These are phyloP conservation scores for Macrocybe gigantea DNA, from an alignment of 768 basidiomycete genomes.

Conservation along the genomic window DNA sequence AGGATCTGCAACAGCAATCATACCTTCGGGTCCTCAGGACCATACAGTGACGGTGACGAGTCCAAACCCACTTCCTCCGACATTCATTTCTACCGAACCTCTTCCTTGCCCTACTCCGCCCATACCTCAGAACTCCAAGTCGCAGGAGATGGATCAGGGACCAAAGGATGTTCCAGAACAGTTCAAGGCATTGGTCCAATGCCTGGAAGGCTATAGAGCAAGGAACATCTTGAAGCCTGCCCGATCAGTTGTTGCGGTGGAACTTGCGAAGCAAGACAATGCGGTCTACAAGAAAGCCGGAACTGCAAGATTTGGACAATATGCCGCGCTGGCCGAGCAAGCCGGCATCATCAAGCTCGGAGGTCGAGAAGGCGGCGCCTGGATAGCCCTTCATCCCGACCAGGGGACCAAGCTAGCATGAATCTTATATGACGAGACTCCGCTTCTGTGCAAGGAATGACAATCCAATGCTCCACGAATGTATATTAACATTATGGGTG, in stretches of 20 bases:
- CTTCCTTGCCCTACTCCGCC: too few relatives aligned
- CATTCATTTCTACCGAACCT: background rate
- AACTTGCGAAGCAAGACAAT: slow-evolving; percentile 20
- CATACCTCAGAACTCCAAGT: too few relatives aligned
- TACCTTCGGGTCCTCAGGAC: background rate
- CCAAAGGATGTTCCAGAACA: slow-evolving; percentile 6
- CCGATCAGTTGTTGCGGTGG: slow-evolving; percentile 30
- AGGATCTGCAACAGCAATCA: background rate
- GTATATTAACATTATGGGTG: background rate
- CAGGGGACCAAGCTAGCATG: slow-evolving; percentile 15
- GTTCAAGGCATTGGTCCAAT: slow-evolving; percentile 29
- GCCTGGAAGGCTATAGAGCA: slow-evolving; percentile 22
- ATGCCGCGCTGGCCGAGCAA: slow-evolving; percentile 30
- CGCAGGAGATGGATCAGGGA: too few relatives aligned
- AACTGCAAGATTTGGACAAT: slow-evolving; percentile 34
- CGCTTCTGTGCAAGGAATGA: background rate
- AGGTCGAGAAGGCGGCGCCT: slow-evolving; percentile 27
- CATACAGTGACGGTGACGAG: background rate
- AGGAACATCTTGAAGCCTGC: slow-evolving; percentile 26
- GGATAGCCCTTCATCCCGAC: slow-evolving; percentile 30
- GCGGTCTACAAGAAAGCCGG: slow-evolving; percentile 32
- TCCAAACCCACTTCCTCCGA: slow-evolving; percentile 8
- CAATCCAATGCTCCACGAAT: too few relatives aligned
- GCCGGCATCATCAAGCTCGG: slow-evolving; percentile 34
- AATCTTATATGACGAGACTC: background rate